Base-by-base conservation (phyloP, 2,329 filamentous ascomycete genomes). In the Apiospora aurea region DNA sequence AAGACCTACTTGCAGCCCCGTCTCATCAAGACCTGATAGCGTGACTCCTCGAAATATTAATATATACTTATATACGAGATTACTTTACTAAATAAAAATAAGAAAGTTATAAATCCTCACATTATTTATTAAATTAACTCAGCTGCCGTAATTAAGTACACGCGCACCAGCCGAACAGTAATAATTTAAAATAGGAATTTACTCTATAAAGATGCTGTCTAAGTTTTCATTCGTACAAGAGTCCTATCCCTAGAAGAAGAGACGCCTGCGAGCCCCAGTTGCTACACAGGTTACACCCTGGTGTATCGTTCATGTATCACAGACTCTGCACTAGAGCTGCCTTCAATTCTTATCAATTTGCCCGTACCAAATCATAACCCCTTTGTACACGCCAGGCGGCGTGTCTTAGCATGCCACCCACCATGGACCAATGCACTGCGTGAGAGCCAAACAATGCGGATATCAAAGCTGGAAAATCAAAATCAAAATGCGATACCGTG, bases 291-390 rank as follows among this genome's bases (percentile, higher is more conserved):
- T 41, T 64, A 41, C 34, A 64, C 5, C 57, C 29, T 64, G 34
- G 29, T 41, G 21, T 41, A 41, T 64, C 57, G 11, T 64, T 64
- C 41, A 46, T 46, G 38, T 57, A 61, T 29, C n/a, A 47, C 47
- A 67, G 29, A 14, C 70, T 71, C 70, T 71, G 70, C 70, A 69
- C 64, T 71, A 71, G 70, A 71, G 70, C 70, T 67, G 46, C 43
- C 18, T 71, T 26, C 69, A 24, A 66, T 16, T 16, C 24, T 41
- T 64, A 10, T 14, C 57, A 64, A 64, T 64, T 34, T 64, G 57
- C 34, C 57, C 41, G 41, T 64, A n/a, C 57, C 57, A 41, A 64
- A 41, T 41, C 57, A 11, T 64, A n/a, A 64, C n/a, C 57, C 34
- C 18, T n/a, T 41, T 64, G 57, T 41, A 64, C 18, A 64, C 57